phyloP scores from a whole-genome alignment of 345 rosid genomes.

The Citrus glauca region DNA sequence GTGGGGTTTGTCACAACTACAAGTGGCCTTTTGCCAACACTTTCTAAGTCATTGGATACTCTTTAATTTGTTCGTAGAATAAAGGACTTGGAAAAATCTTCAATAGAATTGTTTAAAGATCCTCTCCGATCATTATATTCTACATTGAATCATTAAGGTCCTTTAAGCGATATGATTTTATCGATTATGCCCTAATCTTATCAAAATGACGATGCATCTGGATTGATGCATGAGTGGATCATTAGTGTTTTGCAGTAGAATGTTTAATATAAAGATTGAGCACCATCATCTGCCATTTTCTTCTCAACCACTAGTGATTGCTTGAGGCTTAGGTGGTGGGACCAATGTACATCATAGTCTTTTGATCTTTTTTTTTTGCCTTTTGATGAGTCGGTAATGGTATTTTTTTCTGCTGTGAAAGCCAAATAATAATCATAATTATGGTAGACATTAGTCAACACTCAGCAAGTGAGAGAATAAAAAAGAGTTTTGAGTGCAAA shows the following conservation, averaged over 20 bases:
- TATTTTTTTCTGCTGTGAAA: not conserved
- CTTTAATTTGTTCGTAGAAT: conserved; percentile 3
- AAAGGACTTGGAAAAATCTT: not conserved
- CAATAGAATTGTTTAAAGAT: not conserved
- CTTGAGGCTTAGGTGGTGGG: conserved; percentile 11
- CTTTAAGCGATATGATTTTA: conserved; percentile 10
- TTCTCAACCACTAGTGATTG: conserved; percentile 9
- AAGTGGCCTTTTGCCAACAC: not conserved
- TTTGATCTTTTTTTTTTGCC: not conserved
- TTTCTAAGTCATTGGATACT: conserved; percentile 26
- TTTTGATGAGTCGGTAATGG: no score
- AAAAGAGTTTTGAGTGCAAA: not conserved
- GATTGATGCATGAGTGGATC: conserved; percentile 14
- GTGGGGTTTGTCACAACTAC: conserved; percentile 11
- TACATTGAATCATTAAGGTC: conserved; percentile 6
- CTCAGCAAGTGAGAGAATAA: not conserved
- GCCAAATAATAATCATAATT: not conserved
- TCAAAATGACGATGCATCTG: not conserved
- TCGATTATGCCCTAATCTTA: not conserved
- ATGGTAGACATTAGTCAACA: not conserved
- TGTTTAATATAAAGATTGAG: not conserved
- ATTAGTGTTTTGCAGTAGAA: not conserved
- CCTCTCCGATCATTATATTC: conserved; percentile 6
- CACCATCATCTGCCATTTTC: not conserved
- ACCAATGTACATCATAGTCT: not conserved